Percentiles rank a stretch among this genome's conserved stretches.
These are phyloP conservation scores for Fusarium acutatum DNA, from an alignment of 2,329 filamentous ascomycete species.

Conservation along the genomic window DNA sequence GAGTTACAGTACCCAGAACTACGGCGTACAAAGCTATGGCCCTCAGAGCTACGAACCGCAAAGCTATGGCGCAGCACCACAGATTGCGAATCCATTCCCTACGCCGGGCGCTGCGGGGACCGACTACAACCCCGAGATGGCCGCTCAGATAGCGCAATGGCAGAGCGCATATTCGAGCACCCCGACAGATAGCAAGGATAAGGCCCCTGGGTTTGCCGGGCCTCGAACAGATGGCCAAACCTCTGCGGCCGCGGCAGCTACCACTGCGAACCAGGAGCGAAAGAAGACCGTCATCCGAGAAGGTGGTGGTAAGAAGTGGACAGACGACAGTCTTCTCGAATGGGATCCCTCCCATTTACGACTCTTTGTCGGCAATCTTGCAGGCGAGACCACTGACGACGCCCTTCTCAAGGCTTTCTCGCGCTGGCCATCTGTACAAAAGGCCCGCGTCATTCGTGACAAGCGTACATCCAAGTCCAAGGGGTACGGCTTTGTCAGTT, in stretches of 20 bases:
- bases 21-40: conserved; percentile 47
- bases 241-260: conserved; percentile 40
- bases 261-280: conserved; percentile 58
- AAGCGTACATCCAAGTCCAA: conserved; percentile 97
- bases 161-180: conserved; percentile 85
- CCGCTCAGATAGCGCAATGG: conserved; percentile 94
- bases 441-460: conserved; percentile 92
- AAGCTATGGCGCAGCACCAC: conserved; percentile 62
- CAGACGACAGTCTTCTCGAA: conserved; percentile 86
- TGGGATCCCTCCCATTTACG: conserved; percentile 97
- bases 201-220: conserved; percentile 41
- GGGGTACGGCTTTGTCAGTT: conserved; percentile 96
- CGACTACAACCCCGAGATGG: conserved; percentile 79
- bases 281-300: conserved; percentile 88
- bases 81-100: conserved; percentile 85
- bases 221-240: conserved; percentile 50
- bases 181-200: conserved; percentile 50
- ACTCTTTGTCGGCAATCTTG: conserved; percentile 95
- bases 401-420: conserved; percentile 93
- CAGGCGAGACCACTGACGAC: conserved; percentile 96
- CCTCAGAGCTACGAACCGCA: conserved; percentile 41
- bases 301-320: conserved; percentile 93
- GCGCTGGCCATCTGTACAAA: conserved; percentile 86
- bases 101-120: conserved; percentile 57
- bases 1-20: conserved; percentile 40